These are phyloP conservation scores for Globomyces sp. DNA, from an alignment of 371 early-diverging fungal species.

Conservation along the genomic window DNA sequence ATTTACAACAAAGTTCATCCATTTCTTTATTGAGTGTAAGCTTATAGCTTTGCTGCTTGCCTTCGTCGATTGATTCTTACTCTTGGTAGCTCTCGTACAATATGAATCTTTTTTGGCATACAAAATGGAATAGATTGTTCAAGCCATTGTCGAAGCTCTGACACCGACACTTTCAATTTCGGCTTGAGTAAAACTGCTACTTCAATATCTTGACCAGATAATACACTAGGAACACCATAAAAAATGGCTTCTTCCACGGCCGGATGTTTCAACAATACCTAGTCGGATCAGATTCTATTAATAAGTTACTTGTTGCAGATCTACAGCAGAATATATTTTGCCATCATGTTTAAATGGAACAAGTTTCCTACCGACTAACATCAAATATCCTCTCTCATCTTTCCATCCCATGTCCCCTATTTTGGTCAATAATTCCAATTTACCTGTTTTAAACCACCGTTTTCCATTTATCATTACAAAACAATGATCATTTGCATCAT, in stretches of 20 bases:
- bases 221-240: neutral
- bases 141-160: neutral
- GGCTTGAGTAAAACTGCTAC: neutral
- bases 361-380: constrained; percentile 1
- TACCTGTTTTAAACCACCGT: constrained; percentile 7
- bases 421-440: no score
- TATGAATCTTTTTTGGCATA: neutral
- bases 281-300: neutral
- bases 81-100: neutral
- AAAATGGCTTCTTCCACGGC: neutral
- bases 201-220: neutral
- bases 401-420: constrained; percentile 3
- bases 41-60: neutral
- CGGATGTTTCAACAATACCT: neutral
- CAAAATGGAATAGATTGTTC: neutral
- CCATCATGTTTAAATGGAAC: neutral
- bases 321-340: neutral
- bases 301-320: neutral
- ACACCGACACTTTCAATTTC: neutral
- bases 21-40: no score
- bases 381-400: constrained; percentile 14
- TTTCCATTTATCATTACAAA: neutral
- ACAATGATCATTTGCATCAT: neutral
- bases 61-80: neutral
- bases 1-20: no score